Percentiles rank a stretch among this genome's conserved stretches.
phyloP scores from a whole-genome alignment of 108 stramenopile species.

The Mayamaea pseudoterrestris region DNA sequence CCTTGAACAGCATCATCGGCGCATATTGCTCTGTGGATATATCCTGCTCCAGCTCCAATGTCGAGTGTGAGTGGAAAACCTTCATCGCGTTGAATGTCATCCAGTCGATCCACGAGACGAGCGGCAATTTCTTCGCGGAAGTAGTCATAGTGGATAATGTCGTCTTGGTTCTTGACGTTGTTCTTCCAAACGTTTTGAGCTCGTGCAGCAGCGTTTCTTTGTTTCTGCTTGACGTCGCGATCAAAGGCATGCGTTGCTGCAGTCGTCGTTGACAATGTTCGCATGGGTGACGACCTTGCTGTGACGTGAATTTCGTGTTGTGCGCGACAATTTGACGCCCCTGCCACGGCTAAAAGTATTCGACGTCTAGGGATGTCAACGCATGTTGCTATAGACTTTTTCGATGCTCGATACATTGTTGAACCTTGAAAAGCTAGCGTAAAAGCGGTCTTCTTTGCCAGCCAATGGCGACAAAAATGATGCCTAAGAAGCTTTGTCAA shows the following conservation, averaged over 20 bases:
- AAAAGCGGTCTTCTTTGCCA: too few species aligned
- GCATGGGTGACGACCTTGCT: too few species aligned
- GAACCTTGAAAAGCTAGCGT: too few species aligned
- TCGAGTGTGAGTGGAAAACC: constrained; percentile 75
- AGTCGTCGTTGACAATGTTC: too few species aligned
- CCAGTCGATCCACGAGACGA: constrained; percentile 70
- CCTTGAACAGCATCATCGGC: constrained; percentile 44
- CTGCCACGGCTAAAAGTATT: too few species aligned
- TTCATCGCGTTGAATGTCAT: constrained; percentile 65
- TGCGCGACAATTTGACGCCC: too few species aligned
- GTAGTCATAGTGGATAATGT: constrained; percentile 53
- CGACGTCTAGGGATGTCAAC: too few species aligned
- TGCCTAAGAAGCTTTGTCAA: too few species aligned
- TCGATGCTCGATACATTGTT: too few species aligned
- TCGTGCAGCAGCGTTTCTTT: constrained; percentile 53
- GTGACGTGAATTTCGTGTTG: too few species aligned
- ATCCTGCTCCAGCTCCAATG: constrained; percentile 57
- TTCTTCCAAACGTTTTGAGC: constrained; percentile 19
- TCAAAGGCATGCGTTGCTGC: constrained; percentile 48
- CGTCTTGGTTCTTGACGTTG: constrained; percentile 2
- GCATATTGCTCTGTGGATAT: constrained; percentile 49
- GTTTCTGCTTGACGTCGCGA: constrained; percentile 43
- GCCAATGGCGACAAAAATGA: too few species aligned
- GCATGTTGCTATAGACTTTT: too few species aligned
- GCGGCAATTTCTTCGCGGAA: constrained; percentile 65